Evolutionary conservation across 306 rosid genomes (phyloP).

Genomic region (Trifolium fragiferum): DNA sequence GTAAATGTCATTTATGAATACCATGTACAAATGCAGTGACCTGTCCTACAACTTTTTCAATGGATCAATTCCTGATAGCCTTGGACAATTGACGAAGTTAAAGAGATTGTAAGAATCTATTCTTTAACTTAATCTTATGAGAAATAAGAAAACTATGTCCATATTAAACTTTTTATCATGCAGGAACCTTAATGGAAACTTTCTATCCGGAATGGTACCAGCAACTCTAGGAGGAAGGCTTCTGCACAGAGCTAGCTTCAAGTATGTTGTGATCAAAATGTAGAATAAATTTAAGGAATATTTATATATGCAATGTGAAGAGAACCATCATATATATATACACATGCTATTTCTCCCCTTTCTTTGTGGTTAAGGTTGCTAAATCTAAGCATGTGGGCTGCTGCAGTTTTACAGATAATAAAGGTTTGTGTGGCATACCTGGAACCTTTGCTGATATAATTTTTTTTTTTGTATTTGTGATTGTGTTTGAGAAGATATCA

Average conservation of each 20-base stretch:
- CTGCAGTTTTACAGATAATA: conserved; percentile 92
- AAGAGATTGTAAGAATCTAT: conserved; percentile 66
- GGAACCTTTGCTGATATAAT: no score
- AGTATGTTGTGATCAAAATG: conserved; percentile 59
- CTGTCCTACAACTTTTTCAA: conserved; percentile 83
- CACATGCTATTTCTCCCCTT: conserved; percentile 29
- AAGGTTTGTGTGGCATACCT: conserved; percentile 91
- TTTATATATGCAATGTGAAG: conserved; percentile 11
- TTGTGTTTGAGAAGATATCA: no score
- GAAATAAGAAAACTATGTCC: conserved; percentile 19
- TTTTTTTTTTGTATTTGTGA: no score
- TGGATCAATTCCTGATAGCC: conserved; percentile 91
- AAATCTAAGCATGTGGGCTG: conserved; percentile 41
- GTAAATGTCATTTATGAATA: conserved; percentile 38
- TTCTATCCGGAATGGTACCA: conserved; percentile 81
- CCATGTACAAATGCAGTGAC: conserved; percentile 68
- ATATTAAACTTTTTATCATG: conserved; percentile 41
- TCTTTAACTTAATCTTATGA: conserved; percentile 29
- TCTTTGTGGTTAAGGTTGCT: conserved; percentile 18
- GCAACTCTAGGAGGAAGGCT: conserved; percentile 85
- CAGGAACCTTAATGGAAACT: conserved; percentile 90
- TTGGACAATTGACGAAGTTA: conserved; percentile 78
- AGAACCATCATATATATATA: conserved; percentile 19
- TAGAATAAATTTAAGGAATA: conserved; percentile 13
- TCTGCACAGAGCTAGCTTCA: conserved; percentile 96